phyloP scores from a whole-genome alignment of 1,284 basidiomycete genomes.

The Lentinula novae-zelandiae region DNA sequence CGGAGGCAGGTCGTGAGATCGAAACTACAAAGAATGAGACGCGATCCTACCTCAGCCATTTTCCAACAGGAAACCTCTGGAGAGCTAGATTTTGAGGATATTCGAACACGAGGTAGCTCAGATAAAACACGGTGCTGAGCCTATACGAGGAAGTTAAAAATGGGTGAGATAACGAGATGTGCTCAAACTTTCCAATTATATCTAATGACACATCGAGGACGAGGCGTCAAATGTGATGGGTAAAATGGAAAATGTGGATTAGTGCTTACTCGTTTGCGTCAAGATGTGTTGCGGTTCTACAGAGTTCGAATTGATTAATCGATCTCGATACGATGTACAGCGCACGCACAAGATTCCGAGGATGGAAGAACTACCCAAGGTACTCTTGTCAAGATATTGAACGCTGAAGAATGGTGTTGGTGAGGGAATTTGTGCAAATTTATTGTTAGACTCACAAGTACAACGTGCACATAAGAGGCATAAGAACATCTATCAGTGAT shows the following conservation, averaged over 20 bases:
- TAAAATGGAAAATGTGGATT: slow-evolving; percentile 6
- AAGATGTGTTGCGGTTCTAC: slow-evolving; percentile 46
- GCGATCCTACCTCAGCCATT: slow-evolving; percentile 49
- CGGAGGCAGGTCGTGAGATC: background rate
- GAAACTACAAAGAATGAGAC: too few species aligned
- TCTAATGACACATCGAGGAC: background rate
- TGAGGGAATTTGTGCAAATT: slow-evolving; percentile 28
- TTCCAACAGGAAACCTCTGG: slow-evolving; percentile 75
- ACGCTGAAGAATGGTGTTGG: slow-evolving; percentile 36
- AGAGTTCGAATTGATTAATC: background rate
- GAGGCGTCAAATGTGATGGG: background rate
- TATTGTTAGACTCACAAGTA: slow-evolving; percentile 17
- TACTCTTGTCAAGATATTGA: slow-evolving; percentile 71
- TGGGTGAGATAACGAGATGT: slow-evolving; percentile 23
- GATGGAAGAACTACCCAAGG: slow-evolving; percentile 68
- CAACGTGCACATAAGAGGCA: background rate
- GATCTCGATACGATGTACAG: background rate
- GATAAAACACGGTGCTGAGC: slow-evolving; percentile 73
- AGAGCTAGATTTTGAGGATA: slow-evolving; percentile 78
- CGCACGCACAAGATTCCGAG: slow-evolving; percentile 56
- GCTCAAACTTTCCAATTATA: slow-evolving; percentile 27
- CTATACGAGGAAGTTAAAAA: background rate
- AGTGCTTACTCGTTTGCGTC: slow-evolving; percentile 17
- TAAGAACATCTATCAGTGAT: background rate
- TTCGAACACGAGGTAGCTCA: slow-evolving; percentile 53